Evolutionary conservation across 1,284 basidiomycete genomes (phyloP).

Genomic region (Omphalotus olearius): DNA sequence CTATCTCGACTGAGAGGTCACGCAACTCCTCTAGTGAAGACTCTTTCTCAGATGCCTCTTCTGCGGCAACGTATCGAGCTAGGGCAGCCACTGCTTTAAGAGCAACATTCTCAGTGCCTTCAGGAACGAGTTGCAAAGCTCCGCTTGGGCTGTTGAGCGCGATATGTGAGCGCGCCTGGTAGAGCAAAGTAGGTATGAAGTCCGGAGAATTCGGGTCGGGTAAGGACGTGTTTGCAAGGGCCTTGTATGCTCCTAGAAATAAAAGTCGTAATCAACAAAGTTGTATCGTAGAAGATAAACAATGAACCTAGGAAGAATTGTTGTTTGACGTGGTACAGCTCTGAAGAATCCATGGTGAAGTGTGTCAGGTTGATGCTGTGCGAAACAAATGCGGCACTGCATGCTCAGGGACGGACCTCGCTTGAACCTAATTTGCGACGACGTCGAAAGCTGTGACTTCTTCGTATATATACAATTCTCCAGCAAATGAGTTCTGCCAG

Average conservation of each 20-base stretch:
- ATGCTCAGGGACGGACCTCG: neutral
- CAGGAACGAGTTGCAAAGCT: constrained; percentile 51
- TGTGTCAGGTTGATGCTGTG: neutral
- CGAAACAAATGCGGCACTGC: neutral
- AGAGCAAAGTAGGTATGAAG: constrained; percentile 64
- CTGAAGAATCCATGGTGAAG: constrained; percentile 62
- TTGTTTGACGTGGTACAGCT: constrained; percentile 81
- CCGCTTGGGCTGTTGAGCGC: constrained; percentile 63
- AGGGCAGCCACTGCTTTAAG: constrained; percentile 71
- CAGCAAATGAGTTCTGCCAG: neutral
- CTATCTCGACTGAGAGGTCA: constrained; percentile 82
- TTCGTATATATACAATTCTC: too few species aligned
- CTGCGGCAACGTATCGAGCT: constrained; percentile 57
- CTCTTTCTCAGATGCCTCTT: constrained; percentile 47
- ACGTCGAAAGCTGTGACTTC: neutral
- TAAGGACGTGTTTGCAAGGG: constrained; percentile 46
- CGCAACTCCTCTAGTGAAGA: constrained; percentile 75
- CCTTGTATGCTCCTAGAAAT: constrained; percentile 59
- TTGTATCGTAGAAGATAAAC: neutral
- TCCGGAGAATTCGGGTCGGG: constrained; percentile 63
- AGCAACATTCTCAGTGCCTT: constrained; percentile 59
- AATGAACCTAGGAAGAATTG: constrained; percentile 72
- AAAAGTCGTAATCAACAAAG: neutral
- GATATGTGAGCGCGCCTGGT: constrained; percentile 82
- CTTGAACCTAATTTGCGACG: neutral